Evolutionary conservation across 805 yeast genomes (phyloP).

Genomic region (Myxozyma neotropica): DNA sequence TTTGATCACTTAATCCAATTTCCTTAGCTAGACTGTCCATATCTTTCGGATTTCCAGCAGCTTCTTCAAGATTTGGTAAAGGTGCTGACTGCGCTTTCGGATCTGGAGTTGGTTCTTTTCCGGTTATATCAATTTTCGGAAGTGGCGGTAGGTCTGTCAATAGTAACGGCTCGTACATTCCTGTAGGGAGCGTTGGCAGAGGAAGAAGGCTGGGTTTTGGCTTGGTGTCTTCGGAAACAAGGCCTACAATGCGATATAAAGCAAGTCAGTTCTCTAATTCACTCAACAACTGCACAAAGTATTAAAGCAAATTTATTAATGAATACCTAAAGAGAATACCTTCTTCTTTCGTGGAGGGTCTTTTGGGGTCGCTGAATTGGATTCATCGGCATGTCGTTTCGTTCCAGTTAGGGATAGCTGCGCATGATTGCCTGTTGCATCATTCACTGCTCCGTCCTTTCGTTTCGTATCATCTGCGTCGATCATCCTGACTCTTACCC

Average conservation of each 20-base stretch:
- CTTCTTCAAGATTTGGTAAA: neutral
- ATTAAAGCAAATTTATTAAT: neutral
- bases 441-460: neutral
- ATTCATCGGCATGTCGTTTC: neutral
- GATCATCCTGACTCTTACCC: too few relatives aligned
- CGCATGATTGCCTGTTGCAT: neutral
- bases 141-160: constrained; percentile 3
- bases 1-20: constrained; percentile 17
- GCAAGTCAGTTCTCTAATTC: neutral
- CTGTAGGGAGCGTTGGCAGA: constrained; percentile 7
- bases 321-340: neutral
- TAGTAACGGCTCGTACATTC: constrained; percentile 11
- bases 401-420: neutral
- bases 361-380: neutral
- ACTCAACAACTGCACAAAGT: neutral
- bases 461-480: neutral
- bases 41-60: neutral
- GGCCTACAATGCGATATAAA: neutral
- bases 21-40: constrained; percentile 17
- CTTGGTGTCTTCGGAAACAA: neutral
- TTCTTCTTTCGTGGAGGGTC: neutral
- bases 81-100: neutral
- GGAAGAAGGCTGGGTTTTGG: neutral
- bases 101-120: neutral
- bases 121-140: neutral